phyloP scores from a whole-genome alignment of 345 rosid species.

The Rubroshorea leprosula region DNA sequence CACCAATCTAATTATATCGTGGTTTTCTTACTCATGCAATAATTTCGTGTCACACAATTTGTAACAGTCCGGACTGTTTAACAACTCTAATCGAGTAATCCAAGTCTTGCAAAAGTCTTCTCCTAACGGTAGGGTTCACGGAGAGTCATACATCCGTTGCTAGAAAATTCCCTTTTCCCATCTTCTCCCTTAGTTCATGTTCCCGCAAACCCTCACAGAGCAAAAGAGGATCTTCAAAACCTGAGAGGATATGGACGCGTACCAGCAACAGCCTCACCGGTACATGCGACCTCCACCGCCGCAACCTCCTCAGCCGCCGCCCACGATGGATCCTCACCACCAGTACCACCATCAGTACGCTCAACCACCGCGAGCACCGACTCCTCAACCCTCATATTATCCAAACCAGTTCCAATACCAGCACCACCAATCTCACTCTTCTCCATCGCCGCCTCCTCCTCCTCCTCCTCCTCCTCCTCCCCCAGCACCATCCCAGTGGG shows the following conservation, averaged over 20 bases:
- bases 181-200: not conserved
- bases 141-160: not conserved
- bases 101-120: no score
- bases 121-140: not conserved
- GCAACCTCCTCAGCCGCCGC: no score
- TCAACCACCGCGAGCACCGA: conserved; percentile 1
- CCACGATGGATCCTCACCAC: not conserved
- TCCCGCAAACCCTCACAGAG: not conserved
- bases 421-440: conserved; percentile 18
- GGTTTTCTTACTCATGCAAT: no score
- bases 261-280: not conserved
- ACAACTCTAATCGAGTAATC: no score
- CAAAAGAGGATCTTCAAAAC: not conserved
- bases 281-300: not conserved
- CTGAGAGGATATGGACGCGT: not conserved
- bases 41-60: no score
- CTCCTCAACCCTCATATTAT: not conserved
- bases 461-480: no score
- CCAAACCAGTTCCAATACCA: conserved; percentile 42
- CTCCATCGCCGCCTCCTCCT: conserved; percentile 28
- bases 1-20: no score
- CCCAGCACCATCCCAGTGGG: conserved; percentile 51
- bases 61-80: no score
- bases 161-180: not conserved
- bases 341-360: not conserved